Conservation (phyloP, 129 eudicot genomes). For the Escallonia herrerae region DNA sequence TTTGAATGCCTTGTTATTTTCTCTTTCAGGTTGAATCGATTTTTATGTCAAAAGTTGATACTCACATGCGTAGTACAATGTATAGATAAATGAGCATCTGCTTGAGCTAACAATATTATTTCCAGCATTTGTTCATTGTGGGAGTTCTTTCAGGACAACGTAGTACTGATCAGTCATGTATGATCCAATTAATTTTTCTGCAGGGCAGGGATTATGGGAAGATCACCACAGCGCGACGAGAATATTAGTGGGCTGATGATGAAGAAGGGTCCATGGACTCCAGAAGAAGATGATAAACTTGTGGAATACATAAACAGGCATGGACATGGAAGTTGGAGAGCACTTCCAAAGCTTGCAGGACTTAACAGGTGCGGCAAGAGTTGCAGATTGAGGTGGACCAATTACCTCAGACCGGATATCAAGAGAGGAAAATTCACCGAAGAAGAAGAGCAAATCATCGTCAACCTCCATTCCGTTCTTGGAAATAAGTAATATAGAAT, state of each 20-base stretch:
- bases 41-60: background rate
- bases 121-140: background rate
- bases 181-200: background rate
- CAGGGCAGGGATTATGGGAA: slow-evolving; percentile 13
- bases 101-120: background rate
- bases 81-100: background rate
- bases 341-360: slow-evolving; percentile 42
- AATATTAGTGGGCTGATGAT: background rate
- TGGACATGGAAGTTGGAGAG: slow-evolving; percentile 65
- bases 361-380: slow-evolving; percentile 56
- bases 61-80: background rate
- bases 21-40: background rate
- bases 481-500: slow-evolving; percentile 42
- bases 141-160: background rate
- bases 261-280: slow-evolving; percentile 56
- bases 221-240: slow-evolving; percentile 24
- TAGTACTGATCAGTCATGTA: background rate
- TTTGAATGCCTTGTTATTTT: background rate
- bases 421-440: slow-evolving; percentile 44
- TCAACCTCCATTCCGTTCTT: slow-evolving; percentile 52
- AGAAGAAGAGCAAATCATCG: slow-evolving; percentile 52
- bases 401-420: slow-evolving; percentile 51
- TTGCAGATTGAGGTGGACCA: slow-evolving; percentile 52
- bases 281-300: slow-evolving; percentile 47
- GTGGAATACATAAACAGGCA: slow-evolving; percentile 33